Evolutionary conservation across 2,329 filamentous ascomycete species (phyloP).

Genomic region (Blastomyces silverae): DNA sequence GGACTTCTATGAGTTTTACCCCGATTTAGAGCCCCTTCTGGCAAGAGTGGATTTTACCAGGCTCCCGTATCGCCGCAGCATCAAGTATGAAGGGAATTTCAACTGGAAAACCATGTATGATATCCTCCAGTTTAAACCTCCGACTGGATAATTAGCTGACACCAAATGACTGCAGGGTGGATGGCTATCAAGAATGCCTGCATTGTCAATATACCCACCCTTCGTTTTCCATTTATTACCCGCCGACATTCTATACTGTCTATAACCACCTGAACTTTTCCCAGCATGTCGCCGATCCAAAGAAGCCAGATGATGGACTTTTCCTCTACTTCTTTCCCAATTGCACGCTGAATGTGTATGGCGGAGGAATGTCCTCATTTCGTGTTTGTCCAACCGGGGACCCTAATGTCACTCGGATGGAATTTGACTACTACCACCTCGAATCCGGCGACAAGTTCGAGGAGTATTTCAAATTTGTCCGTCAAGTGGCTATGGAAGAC

Average conservation of each 20-base stretch:
- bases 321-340: constrained; percentile 55
- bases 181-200: constrained; percentile 54
- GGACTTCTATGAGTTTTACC: constrained; percentile 49
- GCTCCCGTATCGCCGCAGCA: constrained; percentile 47
- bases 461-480: constrained; percentile 51
- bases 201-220: constrained; percentile 55
- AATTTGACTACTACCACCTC: constrained; percentile 54
- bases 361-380: constrained; percentile 53
- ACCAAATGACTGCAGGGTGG: constrained; percentile 39
- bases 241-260: constrained; percentile 51
- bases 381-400: constrained; percentile 49
- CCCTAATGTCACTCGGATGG: constrained; percentile 49
- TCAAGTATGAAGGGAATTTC: constrained; percentile 52
- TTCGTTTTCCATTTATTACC: constrained; percentile 50
- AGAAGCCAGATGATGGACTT: constrained; percentile 48
- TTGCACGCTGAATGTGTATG: constrained; percentile 52
- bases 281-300: constrained; percentile 50
- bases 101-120: constrained; percentile 54
- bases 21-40: constrained; percentile 46
- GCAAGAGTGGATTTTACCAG: constrained; percentile 49
- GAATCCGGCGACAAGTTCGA: constrained; percentile 49
- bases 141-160: background rate
- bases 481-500: constrained; percentile 52
- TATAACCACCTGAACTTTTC: constrained; percentile 51
- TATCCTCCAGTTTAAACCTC: background rate